Evolutionary conservation across 805 yeast genomes (phyloP), one percentile per base, ranked within the genome.

Genomic region (Candida pseudoglaebosa): DNA sequence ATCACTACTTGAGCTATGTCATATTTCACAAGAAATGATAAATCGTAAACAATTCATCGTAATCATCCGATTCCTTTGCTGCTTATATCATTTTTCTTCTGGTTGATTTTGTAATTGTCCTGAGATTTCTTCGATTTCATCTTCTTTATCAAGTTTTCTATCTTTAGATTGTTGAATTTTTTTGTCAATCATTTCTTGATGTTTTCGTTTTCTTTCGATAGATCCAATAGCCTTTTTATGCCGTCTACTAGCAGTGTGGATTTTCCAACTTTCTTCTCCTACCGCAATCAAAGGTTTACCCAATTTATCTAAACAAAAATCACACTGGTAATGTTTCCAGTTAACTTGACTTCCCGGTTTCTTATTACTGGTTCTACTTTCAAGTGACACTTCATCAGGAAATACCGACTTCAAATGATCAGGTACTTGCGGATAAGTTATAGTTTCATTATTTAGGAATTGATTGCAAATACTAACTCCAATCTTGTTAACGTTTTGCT

Each of bases 321-420:
- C 74, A 56, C 99, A 91, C 14, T 60, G 60, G 49, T 65, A 75
- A 45, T 87, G 95, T 37, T 75, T 70, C 93, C 95, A 85, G 45
- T 72, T 43, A 59, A 47, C 32, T 53, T 51, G 44, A 28, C 62
- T 43, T 40, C 57, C 50, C 54, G 62, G 12, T 42, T 58, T 21
- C 51, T 65, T 41, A 78, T 82, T 34, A 64, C 71, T 58, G 14
- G 51, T 53, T 7, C 16, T 34, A 36, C 38, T 43, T 2, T 37
- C 35, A 20, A 54, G 43, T 24, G 39, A 54, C 3, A 47, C 53
- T 5, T 46, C 45, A 2, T 49, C 47, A 2, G 70, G 68, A 3
- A 65, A 34, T 6, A 38, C 32, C 3, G 47, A 37, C 30, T 39
- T 30, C 4, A 64, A 45, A 4, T 51, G 38, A 2, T 44, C 44